Base-by-base conservation (phyloP, 176 grass and related monocot genomes). In the Oryza brachyantha region DNA sequence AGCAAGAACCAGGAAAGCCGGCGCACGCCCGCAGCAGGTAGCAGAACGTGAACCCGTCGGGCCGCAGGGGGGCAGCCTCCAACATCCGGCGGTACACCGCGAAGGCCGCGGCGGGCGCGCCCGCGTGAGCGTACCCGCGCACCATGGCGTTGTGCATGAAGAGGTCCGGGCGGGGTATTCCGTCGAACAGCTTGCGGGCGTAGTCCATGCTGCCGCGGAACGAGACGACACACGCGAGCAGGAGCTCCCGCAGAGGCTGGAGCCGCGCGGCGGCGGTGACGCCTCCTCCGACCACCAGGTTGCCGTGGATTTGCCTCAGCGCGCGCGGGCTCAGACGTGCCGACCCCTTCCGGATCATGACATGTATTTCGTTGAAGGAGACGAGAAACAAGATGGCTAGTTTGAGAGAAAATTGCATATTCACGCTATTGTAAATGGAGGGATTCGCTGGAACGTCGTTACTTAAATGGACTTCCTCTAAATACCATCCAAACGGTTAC, bases 101-200 rank as follows among this genome's bases (percentile, higher is more conserved):
- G 36, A 83, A 74, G 2, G 88, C 76, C 2, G 16, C n/a, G 6
- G 12, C 39, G 7, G 84, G 69, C 16, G 16, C 57, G 16, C 34
- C 19, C 12, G 32, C 27, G 36, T 86, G 75, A 7, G 76, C 64
- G 61, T 79, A 63, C 13, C 84, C 76, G 6, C 71, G 75, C 0
- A 87, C 14, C 81, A 91, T 68, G 76, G 85, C 54, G 48, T 87
- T 91, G 66, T 83, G 85, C 72, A 87, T 84, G 60, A 91, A 87
- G 46, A 87, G 60, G 80, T 91, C 84, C 25, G 81, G 81, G 40
- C 59, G 11, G 9, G 66, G 71, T 7, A 87, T 91, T 81, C 77
- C 75, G 27, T 84, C 85, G 50, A 87, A 87, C 66, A 87, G 13
- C n/a, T 54, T 77, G 60, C 50, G 60, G 13, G 89, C 85, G 78